These are phyloP conservation scores for Chaetomium globosum DNA, from an alignment of 2,329 filamentous ascomycete genomes.

Conservation along the genomic window DNA sequence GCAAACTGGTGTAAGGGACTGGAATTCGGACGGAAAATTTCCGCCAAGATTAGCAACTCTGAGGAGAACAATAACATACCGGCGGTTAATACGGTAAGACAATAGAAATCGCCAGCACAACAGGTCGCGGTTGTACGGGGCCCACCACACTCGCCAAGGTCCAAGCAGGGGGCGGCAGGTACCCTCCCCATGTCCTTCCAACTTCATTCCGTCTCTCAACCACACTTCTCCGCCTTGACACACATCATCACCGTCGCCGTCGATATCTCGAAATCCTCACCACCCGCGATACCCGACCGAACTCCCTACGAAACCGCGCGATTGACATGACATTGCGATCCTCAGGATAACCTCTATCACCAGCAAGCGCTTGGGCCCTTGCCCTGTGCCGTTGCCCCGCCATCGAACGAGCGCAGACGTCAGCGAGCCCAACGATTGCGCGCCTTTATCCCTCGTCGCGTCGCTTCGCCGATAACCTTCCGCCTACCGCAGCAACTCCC, in stretches of 20 bases:
- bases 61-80: not conserved
- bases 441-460: constrained; percentile 6
- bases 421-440: constrained; percentile 15
- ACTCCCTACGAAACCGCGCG: not conserved
- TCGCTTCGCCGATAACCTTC: constrained; percentile 9
- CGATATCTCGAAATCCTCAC: not conserved
- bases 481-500: not conserved
- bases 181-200: constrained; percentile 23
- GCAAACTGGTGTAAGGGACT: not conserved
- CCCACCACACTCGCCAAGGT: constrained; percentile 11
- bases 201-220: constrained; percentile 25
- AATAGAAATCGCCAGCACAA: constrained; percentile 1
- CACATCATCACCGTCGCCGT: constrained; percentile 20
- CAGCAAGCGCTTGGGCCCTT: constrained; percentile 5
- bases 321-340: constrained; percentile 23
- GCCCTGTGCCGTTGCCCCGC: constrained; percentile 33
- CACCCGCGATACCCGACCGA: not conserved
- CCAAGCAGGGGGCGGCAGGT: constrained; percentile 17
- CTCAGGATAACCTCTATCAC: constrained; percentile 3
- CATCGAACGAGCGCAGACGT: constrained; percentile 13
- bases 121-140: constrained; percentile 12
- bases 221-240: constrained; percentile 22
- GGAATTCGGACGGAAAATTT: not conserved
- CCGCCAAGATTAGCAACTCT: not conserved
- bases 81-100: not conserved